Evolutionary conservation across 2,329 filamentous ascomycete species (phyloP).

Genomic region (Helminthosporium solani): DNA sequence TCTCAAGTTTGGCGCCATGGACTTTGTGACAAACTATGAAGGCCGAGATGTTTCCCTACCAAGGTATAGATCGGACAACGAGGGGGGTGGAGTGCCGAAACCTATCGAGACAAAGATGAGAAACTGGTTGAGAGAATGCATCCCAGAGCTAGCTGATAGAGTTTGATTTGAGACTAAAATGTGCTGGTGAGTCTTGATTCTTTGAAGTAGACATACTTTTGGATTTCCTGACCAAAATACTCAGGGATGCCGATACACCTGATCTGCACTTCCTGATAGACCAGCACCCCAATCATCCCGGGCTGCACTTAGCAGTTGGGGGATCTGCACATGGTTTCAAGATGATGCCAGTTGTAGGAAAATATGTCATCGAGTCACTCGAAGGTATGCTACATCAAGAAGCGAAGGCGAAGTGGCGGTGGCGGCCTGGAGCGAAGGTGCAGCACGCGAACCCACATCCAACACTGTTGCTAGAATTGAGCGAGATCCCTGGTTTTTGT

Average conservation of each 20-base stretch:
- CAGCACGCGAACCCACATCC: conserved; percentile 5
- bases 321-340: conserved; percentile 65
- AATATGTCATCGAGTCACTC: conserved; percentile 1
- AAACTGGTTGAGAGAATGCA: conserved; percentile 13
- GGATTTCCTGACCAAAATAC: too few relatives aligned
- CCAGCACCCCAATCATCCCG: conserved; percentile 48
- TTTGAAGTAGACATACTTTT: too few relatives aligned
- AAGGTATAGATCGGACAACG: conserved; percentile 43
- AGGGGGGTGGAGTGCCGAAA: conserved; percentile 21
- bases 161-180: conserved; percentile 1
- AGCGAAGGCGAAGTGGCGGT: conserved; percentile 15
- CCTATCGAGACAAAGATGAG: conserved; percentile 46
- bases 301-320: conserved; percentile 60
- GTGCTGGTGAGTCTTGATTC: conserved; percentile 5
- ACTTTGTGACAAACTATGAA: conserved; percentile 54
- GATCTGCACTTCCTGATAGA: conserved; percentile 62
- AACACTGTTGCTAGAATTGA: conserved; percentile 1
- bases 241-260: conserved; percentile 58
- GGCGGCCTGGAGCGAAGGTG: conserved; percentile 4
- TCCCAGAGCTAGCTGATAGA: conserved; percentile 1
- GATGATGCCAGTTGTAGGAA: conserved; percentile 60
- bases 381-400: conserved; percentile 1
- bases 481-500: conserved; percentile 1
- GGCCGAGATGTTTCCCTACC: conserved; percentile 30
- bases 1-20: conserved; percentile 61